Evolutionary conservation across 305 asterid genomes (phyloP).

Genomic region (Nicotiana rustica): DNA sequence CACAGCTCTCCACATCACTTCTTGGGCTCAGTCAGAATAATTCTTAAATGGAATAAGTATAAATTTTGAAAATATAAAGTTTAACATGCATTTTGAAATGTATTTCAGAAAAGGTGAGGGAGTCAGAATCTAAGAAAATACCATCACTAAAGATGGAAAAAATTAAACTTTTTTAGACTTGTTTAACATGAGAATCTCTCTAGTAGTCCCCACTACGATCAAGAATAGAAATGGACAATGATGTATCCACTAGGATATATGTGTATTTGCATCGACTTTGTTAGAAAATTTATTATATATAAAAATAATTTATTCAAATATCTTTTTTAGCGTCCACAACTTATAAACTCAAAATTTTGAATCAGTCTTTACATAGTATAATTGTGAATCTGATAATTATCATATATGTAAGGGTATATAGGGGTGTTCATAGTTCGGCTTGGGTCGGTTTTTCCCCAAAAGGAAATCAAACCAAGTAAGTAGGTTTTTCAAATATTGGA

Average conservation of each 20-base stretch:
- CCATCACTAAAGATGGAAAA: slow-evolving; percentile 25
- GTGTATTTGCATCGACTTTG: neutral
- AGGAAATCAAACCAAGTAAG: too few relatives aligned
- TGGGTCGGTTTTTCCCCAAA: too few relatives aligned
- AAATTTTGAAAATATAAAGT: neutral
- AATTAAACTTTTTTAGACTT: neutral
- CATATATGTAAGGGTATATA: neutral
- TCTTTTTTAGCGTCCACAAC: too few relatives aligned
- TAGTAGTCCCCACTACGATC: slow-evolving; percentile 14
- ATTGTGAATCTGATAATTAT: neutral
- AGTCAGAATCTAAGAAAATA: slow-evolving; percentile 28
- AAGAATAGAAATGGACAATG: slow-evolving; percentile 8
- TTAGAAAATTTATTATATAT: too few relatives aligned
- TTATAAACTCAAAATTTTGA: too few relatives aligned
- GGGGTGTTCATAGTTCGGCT: too few relatives aligned
- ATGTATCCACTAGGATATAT: neutral
- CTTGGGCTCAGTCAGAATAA: slow-evolving; percentile 20
- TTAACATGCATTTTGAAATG: neutral
- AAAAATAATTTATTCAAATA: too few relatives aligned
- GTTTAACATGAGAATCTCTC: slow-evolving; percentile 27
- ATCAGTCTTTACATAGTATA: too few relatives aligned
- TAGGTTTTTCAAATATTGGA: too few relatives aligned
- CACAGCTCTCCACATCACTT: slow-evolving; percentile 30
- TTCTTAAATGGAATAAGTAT: slow-evolving; percentile 21
- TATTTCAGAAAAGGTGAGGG: slow-evolving; percentile 23